Base-by-base conservation (phyloP, 1,284 basidiomycete species). In the Thecaphora thlaspeos region DNA sequence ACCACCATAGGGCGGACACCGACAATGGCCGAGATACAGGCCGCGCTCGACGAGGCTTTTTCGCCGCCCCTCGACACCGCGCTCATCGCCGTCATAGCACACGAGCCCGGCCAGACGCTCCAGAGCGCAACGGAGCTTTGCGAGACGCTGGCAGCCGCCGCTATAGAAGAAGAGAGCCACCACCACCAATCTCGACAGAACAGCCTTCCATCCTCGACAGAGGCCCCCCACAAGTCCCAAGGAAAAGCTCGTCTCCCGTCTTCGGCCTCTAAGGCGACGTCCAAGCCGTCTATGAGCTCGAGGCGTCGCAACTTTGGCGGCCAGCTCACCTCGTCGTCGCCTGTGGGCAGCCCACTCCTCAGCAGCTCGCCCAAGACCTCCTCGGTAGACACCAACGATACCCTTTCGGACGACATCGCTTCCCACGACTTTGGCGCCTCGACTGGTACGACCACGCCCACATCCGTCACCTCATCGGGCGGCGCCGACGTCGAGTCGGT, bases 21-120 rank as follows among this genome's bases (percentile, higher is more conserved):
- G 26, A 28, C 26, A 28, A 28, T 28, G 19, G 57, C 60, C 51
- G 42, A 57, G 12, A 61, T 65, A 37, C 59, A 68, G 28, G 21
- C 51, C 10, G 41, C 43, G 22, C 53, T 68, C 14, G 54, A 57
- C 49, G 42, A 48, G 48, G 48, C 54, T 45, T 71, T 66, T 46
- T 58, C 52, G 24, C 69, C 65, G 12, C 57, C 65, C 2, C 50
- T 72, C 18, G 70, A 70, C 44, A 52, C 70, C 3, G 51, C 68
- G 4, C 46, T 72, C 21, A 62, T 72, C 2, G 70, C 70, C 17
- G 68, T 61, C 12, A 67, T 72, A 19, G 61, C 61, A 0, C 36
- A 62, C 38, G 70, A 72, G 41, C 61, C 52, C 15, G 48, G 47
- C 1, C 70, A 72, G 41, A 70, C 68, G 3, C 46, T 65, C 7